Base-by-base conservation (phyloP, 371 early-diverging fungal species). In the Rhizomucor pusillus region DNA sequence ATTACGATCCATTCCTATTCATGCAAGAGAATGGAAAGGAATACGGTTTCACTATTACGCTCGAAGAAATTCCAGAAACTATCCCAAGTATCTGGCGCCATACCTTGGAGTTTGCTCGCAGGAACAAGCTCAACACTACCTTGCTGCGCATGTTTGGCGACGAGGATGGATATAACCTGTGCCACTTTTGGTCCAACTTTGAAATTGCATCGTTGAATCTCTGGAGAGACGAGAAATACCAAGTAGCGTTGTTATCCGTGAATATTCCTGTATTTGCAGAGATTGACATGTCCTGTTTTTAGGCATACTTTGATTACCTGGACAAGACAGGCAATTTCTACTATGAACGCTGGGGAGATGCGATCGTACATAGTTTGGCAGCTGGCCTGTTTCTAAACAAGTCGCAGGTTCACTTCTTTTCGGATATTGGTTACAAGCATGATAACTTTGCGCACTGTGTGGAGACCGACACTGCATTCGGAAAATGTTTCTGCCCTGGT, bases 261-360 rank as follows among this genome's bases (percentile, higher is more conserved):
- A n/a, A n/a, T n/a, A n/a, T n/a, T n/a, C n/a, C n/a, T n/a, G n/a
- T n/a, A n/a, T n/a, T n/a, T n/a, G n/a, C n/a, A n/a, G n/a, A n/a
- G n/a, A n/a, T n/a, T n/a, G n/a, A n/a, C n/a, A n/a, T n/a, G n/a
- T 50, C 19, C 3, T 40, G 25, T 50, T 11, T 40, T 44, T 43
- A 55, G 57, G 57, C 59, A 34, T 93, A 89, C 62, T 94, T 97
- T 56, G 71, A 88, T 45, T 83, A 80, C 48, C 75, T 97, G 25
- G 97, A 97, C 61, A 57, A 65, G 29, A 70, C 84, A 4, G 92
- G 93, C 6, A 93, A 87, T 25, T 97, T 97, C 63, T 97, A 88
- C 62, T 95, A 95, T 63, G 98, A 97, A 62, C 75, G 93, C 61
- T 97, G 97, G 97, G 97, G 97, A 11, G 97, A 97, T 77, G 98